Percentiles rank a stretch among this genome's conserved stretches.
Evolutionary conservation across 2,329 filamentous ascomycete genomes (phyloP).

Genomic region (Tolypocladium cylindrosporum): DNA sequence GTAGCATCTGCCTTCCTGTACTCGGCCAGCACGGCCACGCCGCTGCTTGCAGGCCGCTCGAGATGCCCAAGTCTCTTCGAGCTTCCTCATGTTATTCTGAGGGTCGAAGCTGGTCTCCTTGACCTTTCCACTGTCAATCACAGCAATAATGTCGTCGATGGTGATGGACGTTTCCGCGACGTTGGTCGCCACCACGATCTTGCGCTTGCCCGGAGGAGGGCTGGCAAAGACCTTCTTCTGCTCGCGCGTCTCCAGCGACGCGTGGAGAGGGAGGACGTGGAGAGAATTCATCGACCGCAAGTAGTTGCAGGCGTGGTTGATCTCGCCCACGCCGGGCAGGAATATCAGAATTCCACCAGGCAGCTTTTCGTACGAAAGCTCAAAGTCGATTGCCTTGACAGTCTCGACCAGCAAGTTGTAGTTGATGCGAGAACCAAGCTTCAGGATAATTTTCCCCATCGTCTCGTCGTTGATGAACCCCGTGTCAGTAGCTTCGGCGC

Average conservation of each 20-base stretch:
- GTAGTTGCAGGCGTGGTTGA: constrained; percentile 66
- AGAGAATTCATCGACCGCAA: constrained; percentile 53
- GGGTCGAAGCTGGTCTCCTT: constrained; percentile 95
- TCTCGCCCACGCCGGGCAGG: constrained; percentile 84
- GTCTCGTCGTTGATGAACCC: constrained; percentile 37
- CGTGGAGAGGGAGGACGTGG: constrained; percentile 80
- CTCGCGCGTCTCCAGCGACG: constrained; percentile 78
- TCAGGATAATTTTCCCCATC: constrained; percentile 62
- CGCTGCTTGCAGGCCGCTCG: constrained; percentile 90
- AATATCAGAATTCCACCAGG: constrained; percentile 87
- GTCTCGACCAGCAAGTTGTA: constrained; percentile 78
- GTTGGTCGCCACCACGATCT: constrained; percentile 91
- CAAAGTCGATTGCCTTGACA: constrained; percentile 69
- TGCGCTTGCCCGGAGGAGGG: constrained; percentile 70
- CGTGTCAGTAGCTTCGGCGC: constrained; percentile 36
- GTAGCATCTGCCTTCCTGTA: constrained; percentile 84
- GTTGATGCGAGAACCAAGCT: constrained; percentile 75
- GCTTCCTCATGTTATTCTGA: constrained; percentile 83
- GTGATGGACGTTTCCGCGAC: constrained; percentile 98
- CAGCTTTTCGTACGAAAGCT: constrained; percentile 55
- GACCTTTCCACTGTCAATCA: constrained; percentile 89
- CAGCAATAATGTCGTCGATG: constrained; percentile 92
- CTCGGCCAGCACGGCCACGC: constrained; percentile 84
- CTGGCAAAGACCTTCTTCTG: constrained; percentile 78
- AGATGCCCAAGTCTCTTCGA: constrained; percentile 93